Conservation (phyloP, 1,284 basidiomycete genomes). For the Vanrija sp. region DNA sequence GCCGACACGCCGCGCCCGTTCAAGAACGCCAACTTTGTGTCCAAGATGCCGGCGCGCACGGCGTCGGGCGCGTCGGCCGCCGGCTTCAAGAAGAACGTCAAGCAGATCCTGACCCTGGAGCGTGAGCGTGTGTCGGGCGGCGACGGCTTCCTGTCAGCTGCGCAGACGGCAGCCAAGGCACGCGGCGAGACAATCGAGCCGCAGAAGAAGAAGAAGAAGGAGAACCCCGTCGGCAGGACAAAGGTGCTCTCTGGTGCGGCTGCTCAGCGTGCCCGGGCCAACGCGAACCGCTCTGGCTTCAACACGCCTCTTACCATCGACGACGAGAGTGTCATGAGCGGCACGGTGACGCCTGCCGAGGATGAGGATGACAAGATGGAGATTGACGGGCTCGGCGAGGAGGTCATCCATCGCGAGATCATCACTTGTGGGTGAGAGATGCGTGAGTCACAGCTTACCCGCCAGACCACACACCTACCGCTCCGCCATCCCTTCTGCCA, state of each 20-base stretch:
- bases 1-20: conserved; percentile 43
- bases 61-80: conserved; percentile 29
- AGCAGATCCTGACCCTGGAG: conserved; percentile 47
- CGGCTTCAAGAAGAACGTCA: conserved; percentile 37
- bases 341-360: conserved; percentile 11
- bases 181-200: conserved; percentile 39
- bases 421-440: conserved; percentile 43
- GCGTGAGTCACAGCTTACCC: neutral
- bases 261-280: conserved; percentile 6
- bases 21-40: conserved; percentile 36
- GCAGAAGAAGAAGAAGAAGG: conserved; percentile 41
- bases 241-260: conserved; percentile 1
- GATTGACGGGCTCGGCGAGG: conserved; percentile 14
- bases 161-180: conserved; percentile 32
- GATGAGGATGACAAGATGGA: conserved; percentile 9
- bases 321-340: conserved; percentile 16
- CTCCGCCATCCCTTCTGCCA: conserved; percentile 47
- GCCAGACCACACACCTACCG: conserved; percentile 46
- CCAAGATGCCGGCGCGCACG: conserved; percentile 35
- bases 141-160: conserved; percentile 38
- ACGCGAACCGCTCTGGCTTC: conserved; percentile 7
- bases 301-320: conserved; percentile 25
- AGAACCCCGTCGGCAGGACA: conserved; percentile 15
- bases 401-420: conserved; percentile 25
- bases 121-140: conserved; percentile 42